Percentiles rank a stretch among this genome's conserved stretches.
Evolutionary conservation across 345 rosid genomes (phyloP).

Genomic region (Lagerstroemia speciosa): DNA sequence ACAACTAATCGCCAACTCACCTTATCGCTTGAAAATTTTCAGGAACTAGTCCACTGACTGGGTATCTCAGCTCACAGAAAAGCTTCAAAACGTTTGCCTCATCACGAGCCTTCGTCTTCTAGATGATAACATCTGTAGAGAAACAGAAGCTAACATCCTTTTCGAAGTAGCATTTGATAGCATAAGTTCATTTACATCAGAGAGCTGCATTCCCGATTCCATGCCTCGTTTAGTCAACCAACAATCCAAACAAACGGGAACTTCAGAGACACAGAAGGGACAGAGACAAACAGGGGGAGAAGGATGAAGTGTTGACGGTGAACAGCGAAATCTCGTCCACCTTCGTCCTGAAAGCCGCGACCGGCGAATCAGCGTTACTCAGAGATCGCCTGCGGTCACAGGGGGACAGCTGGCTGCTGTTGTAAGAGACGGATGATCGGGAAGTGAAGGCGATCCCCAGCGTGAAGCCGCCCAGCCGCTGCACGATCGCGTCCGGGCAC

Average conservation of each 20-base stretch:
- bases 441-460: conserved; percentile 75
- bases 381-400: conserved; percentile 69
- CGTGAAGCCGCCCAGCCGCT: conserved; percentile 65
- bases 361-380: conserved; percentile 37
- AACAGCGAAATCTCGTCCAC: conserved; percentile 98
- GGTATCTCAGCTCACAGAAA: neutral
- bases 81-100: neutral
- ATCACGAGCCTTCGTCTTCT: neutral
- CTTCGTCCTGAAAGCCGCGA: conserved; percentile 82
- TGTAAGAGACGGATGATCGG: conserved; percentile 32
- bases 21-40: too few species aligned
- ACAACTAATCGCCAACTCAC: neutral
- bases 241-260: neutral
- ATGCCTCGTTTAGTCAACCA: neutral
- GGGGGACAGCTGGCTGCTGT: conserved; percentile 61
- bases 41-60: too few species aligned
- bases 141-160: neutral
- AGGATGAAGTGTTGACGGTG: conserved; percentile 69
- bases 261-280: neutral
- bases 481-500: conserved; percentile 65
- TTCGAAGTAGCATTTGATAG: neutral
- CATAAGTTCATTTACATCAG: neutral
- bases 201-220: neutral
- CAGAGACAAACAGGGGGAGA: conserved; percentile 48
- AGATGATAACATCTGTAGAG: neutral